A percentile compares a stretch with the other conserved stretches of the same genome.
phyloP scores from a whole-genome alignment of 148 eudicot species.

The Vaccinium vitisidaea region DNA sequence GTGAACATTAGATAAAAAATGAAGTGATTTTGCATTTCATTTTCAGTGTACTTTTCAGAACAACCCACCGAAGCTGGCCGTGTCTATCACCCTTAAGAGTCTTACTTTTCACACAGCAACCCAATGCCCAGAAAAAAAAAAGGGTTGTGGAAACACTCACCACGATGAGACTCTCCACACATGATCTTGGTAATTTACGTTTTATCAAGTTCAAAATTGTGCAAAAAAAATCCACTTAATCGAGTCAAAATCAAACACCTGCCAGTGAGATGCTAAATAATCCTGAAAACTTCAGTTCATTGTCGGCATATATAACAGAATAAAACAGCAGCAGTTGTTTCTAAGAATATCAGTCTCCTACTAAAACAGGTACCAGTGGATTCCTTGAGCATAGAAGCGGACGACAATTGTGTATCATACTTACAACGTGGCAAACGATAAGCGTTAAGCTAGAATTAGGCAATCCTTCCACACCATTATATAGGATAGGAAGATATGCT shows the following conservation, averaged over 20 bases:
- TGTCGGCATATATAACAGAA: not conserved
- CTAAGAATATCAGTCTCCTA: conserved; percentile 3
- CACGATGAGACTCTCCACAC: not conserved
- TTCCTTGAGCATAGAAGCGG: not conserved
- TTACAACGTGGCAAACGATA: conserved; percentile 18
- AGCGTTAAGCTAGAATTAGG: conserved; percentile 14
- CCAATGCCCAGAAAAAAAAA: not conserved
- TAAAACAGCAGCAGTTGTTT: conserved; percentile 19
- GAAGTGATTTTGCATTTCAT: not conserved
- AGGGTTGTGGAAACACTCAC: not conserved
- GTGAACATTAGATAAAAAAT: not conserved
- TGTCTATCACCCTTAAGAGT: not conserved
- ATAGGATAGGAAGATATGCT: conserved; percentile 11
- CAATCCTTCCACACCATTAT: conserved; percentile 14
- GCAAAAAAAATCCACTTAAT: not conserved
- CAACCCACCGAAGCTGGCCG: not conserved
- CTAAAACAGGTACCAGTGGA: not conserved
- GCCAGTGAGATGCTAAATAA: not conserved
- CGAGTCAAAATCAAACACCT: too few relatives aligned
- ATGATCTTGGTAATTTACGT: not conserved
- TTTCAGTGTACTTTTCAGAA: not conserved
- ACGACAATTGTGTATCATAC: conserved; percentile 13
- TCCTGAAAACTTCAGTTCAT: conserved; percentile 7
- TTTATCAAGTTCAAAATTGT: not conserved
- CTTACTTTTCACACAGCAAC: not conserved